Evolutionary conservation across 192 early-diverging fungal species (phyloP), one percentile per base, ranked within the genome.

Genomic region (Coemansia sp.): DNA sequence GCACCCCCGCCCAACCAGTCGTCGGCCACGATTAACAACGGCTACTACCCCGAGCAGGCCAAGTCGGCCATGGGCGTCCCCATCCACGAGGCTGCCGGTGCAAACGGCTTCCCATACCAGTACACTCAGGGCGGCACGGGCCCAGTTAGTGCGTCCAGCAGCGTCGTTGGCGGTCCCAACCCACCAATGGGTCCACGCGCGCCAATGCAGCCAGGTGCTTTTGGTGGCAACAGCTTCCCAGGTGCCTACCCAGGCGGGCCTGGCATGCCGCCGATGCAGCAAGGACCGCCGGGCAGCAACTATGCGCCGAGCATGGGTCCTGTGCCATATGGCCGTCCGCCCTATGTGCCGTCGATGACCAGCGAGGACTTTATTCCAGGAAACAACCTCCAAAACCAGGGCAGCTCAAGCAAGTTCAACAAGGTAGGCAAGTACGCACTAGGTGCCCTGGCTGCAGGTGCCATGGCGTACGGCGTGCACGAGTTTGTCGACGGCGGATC

Each of bases 391-490:
- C n/a, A n/a, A n/a, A 26, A 30, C 8, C 23, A 36, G 28, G 11
- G 40, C 19, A 34, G 28, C 24, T n/a, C n/a, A n/a, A 55, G 33
- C 43, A 53, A 60, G 26, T 37, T 60, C 32, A 56, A 50, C 20
- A 57, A 46, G 0, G 69, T 58, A 4, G 69, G 69, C 20, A 65
- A 64, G 23, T 14, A 52, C 1, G 61, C 62, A 1, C 43, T 62
- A 13, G 71, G 71, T 22, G 60, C 63, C 5, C 29, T 74, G 10
- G 71, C 71, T 2, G 64, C 60, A 4, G 64, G 64, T 1, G 71
- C 64, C 0, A 50, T 74, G 1, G 71, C 64, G 20, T 74, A 74
- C 30, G 71, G 71, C 24, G 60, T 74, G 25, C 71, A 67, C 37
- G 60, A 55, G 36, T 33, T 57, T n/a, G 32, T 59, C 7, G 62